Conservation (phyloP, 1,139 yeast genomes). For the Kluyveromyces marxianus region DNA sequence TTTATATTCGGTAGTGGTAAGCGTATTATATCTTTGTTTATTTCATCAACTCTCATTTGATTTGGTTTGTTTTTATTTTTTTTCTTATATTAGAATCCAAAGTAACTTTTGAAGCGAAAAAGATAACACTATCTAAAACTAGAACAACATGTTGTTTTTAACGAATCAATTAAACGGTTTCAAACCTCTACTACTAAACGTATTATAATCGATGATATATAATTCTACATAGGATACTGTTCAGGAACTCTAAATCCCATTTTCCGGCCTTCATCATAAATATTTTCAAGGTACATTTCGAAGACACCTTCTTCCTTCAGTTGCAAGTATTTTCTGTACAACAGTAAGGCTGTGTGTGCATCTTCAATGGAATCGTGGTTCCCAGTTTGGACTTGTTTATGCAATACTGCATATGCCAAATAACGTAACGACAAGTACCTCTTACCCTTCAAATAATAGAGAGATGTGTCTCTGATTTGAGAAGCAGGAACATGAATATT, state of each 20-base stretch:
- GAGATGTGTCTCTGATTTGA: conserved; percentile 87
- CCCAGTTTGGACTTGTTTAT: conserved; percentile 76
- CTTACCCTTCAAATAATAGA: conserved; percentile 62
- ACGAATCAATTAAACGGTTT: too few species aligned
- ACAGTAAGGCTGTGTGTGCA: conserved; percentile 74
- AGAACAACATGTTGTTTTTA: too few species aligned
- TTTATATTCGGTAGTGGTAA: too few species aligned
- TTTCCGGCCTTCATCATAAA: conserved; percentile 71
- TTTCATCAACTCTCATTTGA: too few species aligned
- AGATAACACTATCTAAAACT: too few species aligned
- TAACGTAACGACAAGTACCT: conserved; percentile 83
- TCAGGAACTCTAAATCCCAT: conserved; percentile 53
- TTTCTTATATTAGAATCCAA: too few species aligned
- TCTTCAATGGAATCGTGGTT: conserved; percentile 97
- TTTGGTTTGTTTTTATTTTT: too few species aligned
- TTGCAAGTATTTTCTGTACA: conserved; percentile 67
- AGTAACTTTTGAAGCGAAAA: too few species aligned
- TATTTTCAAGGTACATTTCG: conserved; percentile 51
- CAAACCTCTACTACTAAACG: too few species aligned
- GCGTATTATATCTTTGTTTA: too few species aligned
- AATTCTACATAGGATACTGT: too few species aligned
- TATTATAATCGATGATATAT: too few species aligned
- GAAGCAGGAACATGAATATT: conserved; percentile 77
- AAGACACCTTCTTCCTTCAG: conserved; percentile 51
- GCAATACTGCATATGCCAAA: conserved; percentile 71